Evolutionary conservation across 495 filamentous ascomycete genomes (phyloP).

Genomic region (Talaromyces stipitatus): DNA sequence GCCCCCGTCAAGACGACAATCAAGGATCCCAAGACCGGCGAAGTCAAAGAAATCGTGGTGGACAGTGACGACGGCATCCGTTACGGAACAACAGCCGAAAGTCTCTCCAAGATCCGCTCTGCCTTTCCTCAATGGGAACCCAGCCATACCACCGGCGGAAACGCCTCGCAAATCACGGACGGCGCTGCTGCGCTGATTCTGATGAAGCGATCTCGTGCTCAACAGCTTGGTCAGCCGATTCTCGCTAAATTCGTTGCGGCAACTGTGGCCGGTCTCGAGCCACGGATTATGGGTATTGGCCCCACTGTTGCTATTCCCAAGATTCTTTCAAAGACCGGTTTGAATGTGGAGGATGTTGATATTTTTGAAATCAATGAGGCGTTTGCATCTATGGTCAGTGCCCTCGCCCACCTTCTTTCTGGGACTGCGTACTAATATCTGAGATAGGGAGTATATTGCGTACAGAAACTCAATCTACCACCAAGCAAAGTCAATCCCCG

Average conservation of each 20-base stretch:
- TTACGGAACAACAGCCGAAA: constrained; percentile 79
- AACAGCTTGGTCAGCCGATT: constrained; percentile 79
- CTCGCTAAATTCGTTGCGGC: constrained; percentile 87
- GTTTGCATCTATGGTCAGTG: constrained; percentile 80
- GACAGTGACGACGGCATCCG: constrained; percentile 85
- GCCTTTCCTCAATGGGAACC: constrained; percentile 87
- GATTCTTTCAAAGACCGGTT: constrained; percentile 68
- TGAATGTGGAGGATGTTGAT: constrained; percentile 76
- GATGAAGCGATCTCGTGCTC: constrained; percentile 85
- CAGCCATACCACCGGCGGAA: constrained; percentile 80
- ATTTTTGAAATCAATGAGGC: constrained; percentile 95
- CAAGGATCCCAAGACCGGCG: constrained; percentile 75
- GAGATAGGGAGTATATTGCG: constrained; percentile 67
- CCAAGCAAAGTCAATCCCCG: constrained; percentile 82
- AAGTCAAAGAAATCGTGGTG: constrained; percentile 67
- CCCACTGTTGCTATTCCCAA: constrained; percentile 91
- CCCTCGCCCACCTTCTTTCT: background rate
- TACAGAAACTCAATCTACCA: constrained; percentile 67
- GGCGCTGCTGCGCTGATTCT: constrained; percentile 84
- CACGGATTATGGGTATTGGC: constrained; percentile 95
- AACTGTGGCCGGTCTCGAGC: constrained; percentile 78
- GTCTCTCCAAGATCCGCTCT: constrained; percentile 71
- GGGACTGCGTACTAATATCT: background rate
- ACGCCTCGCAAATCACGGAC: constrained; percentile 90
- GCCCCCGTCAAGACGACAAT: constrained; percentile 71